These are phyloP conservation scores for Aureoboletus auriporus DNA, from an alignment of 768 basidiomycete species.

Conservation along the genomic window DNA sequence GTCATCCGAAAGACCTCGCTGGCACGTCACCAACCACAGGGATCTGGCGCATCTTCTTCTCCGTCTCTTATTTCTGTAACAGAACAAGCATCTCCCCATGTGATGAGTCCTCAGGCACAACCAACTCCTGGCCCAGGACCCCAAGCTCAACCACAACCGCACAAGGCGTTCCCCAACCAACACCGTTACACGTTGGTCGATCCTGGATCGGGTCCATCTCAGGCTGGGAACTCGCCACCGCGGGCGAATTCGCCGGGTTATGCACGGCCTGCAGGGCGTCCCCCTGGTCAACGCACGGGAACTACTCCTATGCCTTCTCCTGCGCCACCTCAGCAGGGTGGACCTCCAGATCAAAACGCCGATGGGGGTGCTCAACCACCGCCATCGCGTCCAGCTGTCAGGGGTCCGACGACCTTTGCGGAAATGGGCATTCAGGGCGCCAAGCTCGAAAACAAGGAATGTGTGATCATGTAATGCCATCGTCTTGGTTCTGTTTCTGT, in stretches of 20 bases:
- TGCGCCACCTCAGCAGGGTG: constrained; percentile 1
- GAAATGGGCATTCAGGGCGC: constrained; percentile 89
- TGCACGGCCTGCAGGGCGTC: constrained; percentile 27
- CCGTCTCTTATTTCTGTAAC: constrained; percentile 9
- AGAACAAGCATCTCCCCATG: constrained; percentile 8
- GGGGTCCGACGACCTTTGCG: constrained; percentile 75
- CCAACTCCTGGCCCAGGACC: constrained; percentile 1
- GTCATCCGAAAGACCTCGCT: constrained; percentile 50
- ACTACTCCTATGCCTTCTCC: constrained; percentile 15
- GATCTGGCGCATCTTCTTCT: constrained; percentile 4
- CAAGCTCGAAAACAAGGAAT: constrained; percentile 78
- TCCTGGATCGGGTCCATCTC: constrained; percentile 25
- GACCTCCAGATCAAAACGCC: neutral
- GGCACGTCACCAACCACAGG: constrained; percentile 14
- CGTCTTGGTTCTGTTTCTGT: too few relatives aligned
- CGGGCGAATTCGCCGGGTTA: constrained; percentile 23
- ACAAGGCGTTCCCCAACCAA: constrained; percentile 31
- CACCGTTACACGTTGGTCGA: constrained; percentile 49
- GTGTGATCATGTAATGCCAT: constrained; percentile 74
- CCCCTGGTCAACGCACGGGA: constrained; percentile 27
- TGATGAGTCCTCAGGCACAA: constrained; percentile 3
- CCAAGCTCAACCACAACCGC: neutral
- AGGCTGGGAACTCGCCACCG: constrained; percentile 4
- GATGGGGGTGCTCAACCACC: constrained; percentile 2
- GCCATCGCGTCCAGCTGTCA: constrained; percentile 10